Evolutionary conservation across 2,329 filamentous ascomycete genomes (phyloP), one percentile per base, ranked within the genome.

Genomic region (Apiospora koreana): DNA sequence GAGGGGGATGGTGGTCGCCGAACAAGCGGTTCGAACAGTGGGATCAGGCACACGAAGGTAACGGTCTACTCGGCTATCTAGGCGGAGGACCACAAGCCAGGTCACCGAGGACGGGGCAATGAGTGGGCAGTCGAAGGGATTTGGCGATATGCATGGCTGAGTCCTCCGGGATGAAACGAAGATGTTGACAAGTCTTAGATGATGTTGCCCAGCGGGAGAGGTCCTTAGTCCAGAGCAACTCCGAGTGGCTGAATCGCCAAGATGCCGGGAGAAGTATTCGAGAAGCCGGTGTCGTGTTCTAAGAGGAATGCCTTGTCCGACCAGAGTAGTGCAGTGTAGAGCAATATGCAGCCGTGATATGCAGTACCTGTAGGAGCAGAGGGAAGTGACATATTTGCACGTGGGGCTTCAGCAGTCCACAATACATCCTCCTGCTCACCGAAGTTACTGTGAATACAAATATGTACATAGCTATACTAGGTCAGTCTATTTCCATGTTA

Each of bases 11-110:
- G 31, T 62, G 54, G 54, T 66, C 38, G 42, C 64, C 64, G 64
- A 66, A 43, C 38, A 45, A 18, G n/a, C 38, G 23, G 64, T 41
- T 43, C n/a, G 25, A 66, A 43, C 38, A 43, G 25, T n/a, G 42
- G 64, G 38, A 31, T 31, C 64, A 45, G 54, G 54, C 42, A 66
- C 64, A 42, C 54, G 18, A 64, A 31, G 42, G 67, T 69, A 64
- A 69, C 50, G 67, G 67, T 35, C 48, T 28, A 23, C 50, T 62
- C 67, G 67, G 48, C 50, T 69, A 69, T 31, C 54, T 58, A 46
- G 50, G 67, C 65, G 65, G 42, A 28, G 65, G 41, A 31, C 45
- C 65, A 67, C 65, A 43, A 67, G 42, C 42, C 42, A 35, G 65
- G 16, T 35, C 42, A 46, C 42, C 42, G 65, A 46, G 25, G 16